Conservation (phyloP, 1,284 basidiomycete species). For the Pisolithus thermaeus region DNA sequence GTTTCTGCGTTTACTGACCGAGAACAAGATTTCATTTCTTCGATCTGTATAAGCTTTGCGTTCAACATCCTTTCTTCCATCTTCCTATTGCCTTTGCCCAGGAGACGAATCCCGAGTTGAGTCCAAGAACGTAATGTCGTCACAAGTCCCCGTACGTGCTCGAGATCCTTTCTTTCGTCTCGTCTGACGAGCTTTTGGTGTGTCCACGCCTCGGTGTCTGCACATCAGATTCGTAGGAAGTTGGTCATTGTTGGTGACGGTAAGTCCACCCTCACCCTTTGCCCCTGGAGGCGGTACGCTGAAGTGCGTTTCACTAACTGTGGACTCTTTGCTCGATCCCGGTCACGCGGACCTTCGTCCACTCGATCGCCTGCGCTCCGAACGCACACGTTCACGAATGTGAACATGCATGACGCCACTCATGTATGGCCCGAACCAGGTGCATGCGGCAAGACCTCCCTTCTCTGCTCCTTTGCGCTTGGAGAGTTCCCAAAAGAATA, state of each 20-base stretch:
- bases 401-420: slow-evolving; percentile 1
- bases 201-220: neutral
- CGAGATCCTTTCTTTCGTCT: neutral
- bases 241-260: slow-evolving; percentile 94
- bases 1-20: neutral
- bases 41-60: no score
- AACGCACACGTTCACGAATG: neutral
- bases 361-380: no score
- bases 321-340: no score
- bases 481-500: slow-evolving; percentile 98
- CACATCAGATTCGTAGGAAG: slow-evolving; percentile 71
- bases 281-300: slow-evolving; percentile 2
- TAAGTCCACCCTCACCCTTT: slow-evolving; percentile 34
- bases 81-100: neutral
- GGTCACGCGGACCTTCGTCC: no score
- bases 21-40: neutral
- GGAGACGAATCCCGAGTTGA: neutral
- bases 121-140: slow-evolving; percentile 17
- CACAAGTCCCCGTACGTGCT: slow-evolving; percentile 25
- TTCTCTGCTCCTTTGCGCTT: slow-evolving; percentile 86
- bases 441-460: slow-evolving; percentile 81
- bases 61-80: no score
- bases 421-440: slow-evolving; percentile 35
- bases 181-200: neutral
- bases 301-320: no score